These are phyloP conservation scores for Fusarium concolor DNA, from an alignment of 2,329 filamentous ascomycete genomes.

Conservation along the genomic window DNA sequence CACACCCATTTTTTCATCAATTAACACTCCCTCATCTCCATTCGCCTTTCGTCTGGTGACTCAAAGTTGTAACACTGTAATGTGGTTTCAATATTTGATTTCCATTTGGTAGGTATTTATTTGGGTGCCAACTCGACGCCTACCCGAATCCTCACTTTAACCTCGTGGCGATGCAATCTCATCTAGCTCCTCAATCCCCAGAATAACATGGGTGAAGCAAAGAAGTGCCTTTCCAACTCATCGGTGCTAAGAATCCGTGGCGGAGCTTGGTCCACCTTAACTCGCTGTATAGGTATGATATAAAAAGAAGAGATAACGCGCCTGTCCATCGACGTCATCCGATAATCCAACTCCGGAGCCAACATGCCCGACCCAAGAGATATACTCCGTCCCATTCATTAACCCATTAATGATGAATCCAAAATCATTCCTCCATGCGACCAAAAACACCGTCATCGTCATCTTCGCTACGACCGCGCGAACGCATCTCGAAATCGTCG, in stretches of 20 bases:
- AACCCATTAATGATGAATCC: slow-evolving; percentile 43
- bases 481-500: slow-evolving; percentile 72
- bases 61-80: slow-evolving; percentile 17
- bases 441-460: slow-evolving; percentile 97
- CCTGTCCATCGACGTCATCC: slow-evolving; percentile 51
- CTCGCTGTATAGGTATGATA: slow-evolving; percentile 55
- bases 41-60: slow-evolving; percentile 4
- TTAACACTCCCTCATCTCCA: background rate
- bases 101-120: slow-evolving; percentile 54
- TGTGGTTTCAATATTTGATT: slow-evolving; percentile 42
- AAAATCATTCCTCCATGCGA: slow-evolving; percentile 86
- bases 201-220: slow-evolving; percentile 25
- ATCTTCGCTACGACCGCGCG: slow-evolving; percentile 79
- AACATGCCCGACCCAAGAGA: slow-evolving; percentile 48
- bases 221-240: slow-evolving; percentile 66
- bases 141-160: slow-evolving; percentile 75
- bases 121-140: slow-evolving; percentile 71
- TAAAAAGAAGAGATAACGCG: slow-evolving; percentile 59
- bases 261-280: slow-evolving; percentile 71
- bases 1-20: background rate
- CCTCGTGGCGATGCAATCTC: slow-evolving; percentile 70
- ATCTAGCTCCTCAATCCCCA: slow-evolving; percentile 41
- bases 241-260: slow-evolving; percentile 74
- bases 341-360: slow-evolving; percentile 50
- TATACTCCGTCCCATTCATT: slow-evolving; percentile 44